Conservation (phyloP, 306 rosid genomes). For the Gastrolobium bilobum region DNA sequence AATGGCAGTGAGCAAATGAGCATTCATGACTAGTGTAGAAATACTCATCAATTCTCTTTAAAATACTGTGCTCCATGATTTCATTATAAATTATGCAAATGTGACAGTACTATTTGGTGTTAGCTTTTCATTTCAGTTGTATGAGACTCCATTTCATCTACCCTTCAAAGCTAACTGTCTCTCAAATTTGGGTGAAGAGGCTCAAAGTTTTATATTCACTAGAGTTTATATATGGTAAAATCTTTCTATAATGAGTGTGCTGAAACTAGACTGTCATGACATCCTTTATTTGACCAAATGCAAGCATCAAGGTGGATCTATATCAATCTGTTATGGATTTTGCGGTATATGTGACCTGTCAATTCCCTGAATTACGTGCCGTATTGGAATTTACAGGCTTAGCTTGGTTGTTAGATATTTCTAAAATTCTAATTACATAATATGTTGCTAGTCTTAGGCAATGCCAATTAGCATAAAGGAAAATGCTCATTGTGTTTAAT, state of each 20-base stretch:
- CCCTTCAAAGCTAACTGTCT: slow-evolving; percentile 81
- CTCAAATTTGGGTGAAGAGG: slow-evolving; percentile 53
- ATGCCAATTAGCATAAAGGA: slow-evolving; percentile 49
- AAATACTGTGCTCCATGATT: slow-evolving; percentile 1
- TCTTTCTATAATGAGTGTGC: slow-evolving; percentile 24
- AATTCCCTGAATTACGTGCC: slow-evolving; percentile 57
- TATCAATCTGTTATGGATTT: slow-evolving; percentile 42
- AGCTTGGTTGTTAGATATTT: slow-evolving; percentile 49
- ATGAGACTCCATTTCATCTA: slow-evolving; percentile 62
- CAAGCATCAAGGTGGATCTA: slow-evolving; percentile 40
- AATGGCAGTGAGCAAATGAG: neutral
- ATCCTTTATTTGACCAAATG: slow-evolving; percentile 50
- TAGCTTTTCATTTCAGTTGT: slow-evolving; percentile 58
- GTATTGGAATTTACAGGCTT: slow-evolving; percentile 52
- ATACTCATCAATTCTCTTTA: slow-evolving; percentile 35
- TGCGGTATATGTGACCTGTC: slow-evolving; percentile 28
- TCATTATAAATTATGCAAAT: slow-evolving; percentile 39
- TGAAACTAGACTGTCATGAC: slow-evolving; percentile 42
- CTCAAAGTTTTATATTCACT: slow-evolving; percentile 14
- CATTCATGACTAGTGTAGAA: slow-evolving; percentile 33
- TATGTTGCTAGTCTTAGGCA: slow-evolving; percentile 46
- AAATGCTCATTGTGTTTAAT: slow-evolving; percentile 41
- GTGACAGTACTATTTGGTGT: slow-evolving; percentile 44
- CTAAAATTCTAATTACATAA: slow-evolving; percentile 45
- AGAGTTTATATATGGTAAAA: slow-evolving; percentile 17